phyloP scores from a whole-genome alignment of 1,139 yeast genomes.

The Pichiaceae sp. region DNA sequence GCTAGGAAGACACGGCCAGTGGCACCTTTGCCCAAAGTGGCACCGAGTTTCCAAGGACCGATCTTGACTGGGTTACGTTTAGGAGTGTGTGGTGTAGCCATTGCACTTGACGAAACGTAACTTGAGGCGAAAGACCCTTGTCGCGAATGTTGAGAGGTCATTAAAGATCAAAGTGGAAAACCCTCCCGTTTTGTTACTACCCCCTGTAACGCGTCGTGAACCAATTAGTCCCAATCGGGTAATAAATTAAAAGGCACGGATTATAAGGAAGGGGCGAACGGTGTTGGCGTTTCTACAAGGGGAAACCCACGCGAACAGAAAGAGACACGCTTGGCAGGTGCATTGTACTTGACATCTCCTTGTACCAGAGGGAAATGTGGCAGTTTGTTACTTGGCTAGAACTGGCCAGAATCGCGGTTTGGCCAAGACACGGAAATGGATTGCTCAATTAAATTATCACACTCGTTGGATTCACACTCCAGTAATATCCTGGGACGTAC shows the following conservation, averaged over 20 bases:
- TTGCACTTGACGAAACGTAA: slow-evolving; percentile 21
- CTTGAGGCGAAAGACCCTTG: slow-evolving; percentile 23
- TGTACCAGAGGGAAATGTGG: too few relatives aligned
- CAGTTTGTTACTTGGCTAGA: too few relatives aligned
- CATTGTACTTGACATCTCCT: too few relatives aligned
- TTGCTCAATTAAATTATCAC: too few relatives aligned
- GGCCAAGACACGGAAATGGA: too few relatives aligned
- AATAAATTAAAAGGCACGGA: background rate
- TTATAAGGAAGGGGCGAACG: too few relatives aligned
- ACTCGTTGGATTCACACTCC: too few relatives aligned
- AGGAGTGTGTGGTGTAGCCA: slow-evolving; percentile 8
- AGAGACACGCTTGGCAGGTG: too few relatives aligned
- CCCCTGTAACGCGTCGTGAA: background rate
- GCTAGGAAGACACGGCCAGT: slow-evolving; percentile 93
- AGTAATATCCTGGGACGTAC: too few relatives aligned
- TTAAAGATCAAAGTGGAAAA: background rate
- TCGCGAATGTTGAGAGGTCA: slow-evolving; percentile 17
- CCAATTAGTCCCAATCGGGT: background rate
- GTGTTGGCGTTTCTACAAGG: slow-evolving; percentile 12
- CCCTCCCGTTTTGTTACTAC: background rate
- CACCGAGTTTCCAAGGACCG: slow-evolving; percentile 96
- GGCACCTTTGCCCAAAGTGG: slow-evolving; percentile 91
- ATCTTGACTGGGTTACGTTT: slow-evolving; percentile 46
- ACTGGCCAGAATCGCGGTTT: too few relatives aligned
- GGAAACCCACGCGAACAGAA: too few relatives aligned